Evolutionary conservation across 306 rosid genomes (phyloP).

Genomic region (Fragaria iinumae): DNA sequence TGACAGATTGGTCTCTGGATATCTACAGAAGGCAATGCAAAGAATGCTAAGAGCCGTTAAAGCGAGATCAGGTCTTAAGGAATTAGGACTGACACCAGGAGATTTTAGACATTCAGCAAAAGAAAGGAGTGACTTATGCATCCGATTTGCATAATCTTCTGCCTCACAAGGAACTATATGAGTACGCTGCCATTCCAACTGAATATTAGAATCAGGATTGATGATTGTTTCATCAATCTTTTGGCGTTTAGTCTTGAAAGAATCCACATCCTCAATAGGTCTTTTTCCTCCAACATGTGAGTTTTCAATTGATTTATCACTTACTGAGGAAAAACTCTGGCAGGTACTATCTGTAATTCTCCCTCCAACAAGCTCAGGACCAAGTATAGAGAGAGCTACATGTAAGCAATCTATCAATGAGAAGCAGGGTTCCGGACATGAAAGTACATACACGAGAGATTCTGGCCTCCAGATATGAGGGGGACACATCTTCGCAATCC

Average conservation of each 20-base stretch:
- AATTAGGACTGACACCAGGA: conserved; percentile 39
- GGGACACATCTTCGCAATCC: conserved; percentile 72
- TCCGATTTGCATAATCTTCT: conserved; percentile 53
- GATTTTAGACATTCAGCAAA: conserved; percentile 49
- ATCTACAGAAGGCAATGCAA: conserved; percentile 63
- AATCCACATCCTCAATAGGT: conserved; percentile 47
- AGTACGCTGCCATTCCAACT: conserved; percentile 40
- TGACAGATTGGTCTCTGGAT: conserved; percentile 65
- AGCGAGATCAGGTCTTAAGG: conserved; percentile 56
- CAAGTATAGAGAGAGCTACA: conserved; percentile 68
- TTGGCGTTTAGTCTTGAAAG: conserved; percentile 49
- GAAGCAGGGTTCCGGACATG: conserved; percentile 56
- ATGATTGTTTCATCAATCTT: conserved; percentile 51
- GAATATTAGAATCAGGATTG: conserved; percentile 42
- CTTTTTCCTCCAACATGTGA: conserved; percentile 66
- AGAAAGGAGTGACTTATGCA: conserved; percentile 58
- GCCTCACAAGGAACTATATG: conserved; percentile 41
- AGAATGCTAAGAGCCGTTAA: conserved; percentile 82
- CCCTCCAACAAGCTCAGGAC: conserved; percentile 61
- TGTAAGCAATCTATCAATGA: conserved; percentile 72
- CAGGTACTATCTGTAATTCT: conserved; percentile 22
- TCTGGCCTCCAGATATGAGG: conserved; percentile 90
- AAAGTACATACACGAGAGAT: conserved; percentile 57
- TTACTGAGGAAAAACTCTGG: conserved; percentile 27
- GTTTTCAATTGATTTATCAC: conserved; percentile 45